A percentile compares a stretch with the other conserved stretches of the same genome.
Evolutionary conservation across 306 rosid genomes (phyloP).

Genomic region (Glycyrrhiza uralensis): DNA sequence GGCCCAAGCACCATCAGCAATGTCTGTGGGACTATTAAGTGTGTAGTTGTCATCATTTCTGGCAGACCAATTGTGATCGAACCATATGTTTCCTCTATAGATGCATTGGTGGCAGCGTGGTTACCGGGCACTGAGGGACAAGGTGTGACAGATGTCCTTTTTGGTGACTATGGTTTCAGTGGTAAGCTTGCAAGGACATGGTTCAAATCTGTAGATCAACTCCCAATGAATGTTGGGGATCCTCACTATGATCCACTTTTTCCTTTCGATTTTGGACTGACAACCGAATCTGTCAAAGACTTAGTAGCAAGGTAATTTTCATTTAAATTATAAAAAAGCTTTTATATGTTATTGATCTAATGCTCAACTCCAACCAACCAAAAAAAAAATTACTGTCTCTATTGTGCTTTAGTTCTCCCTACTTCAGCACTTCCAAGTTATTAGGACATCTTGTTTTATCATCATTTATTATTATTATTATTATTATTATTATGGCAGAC

Average conservation of each 20-base stretch:
- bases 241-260: slow-evolving; percentile 91
- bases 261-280: slow-evolving; percentile 77
- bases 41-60: slow-evolving; percentile 67
- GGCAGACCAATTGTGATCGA: slow-evolving; percentile 88
- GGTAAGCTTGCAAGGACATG: slow-evolving; percentile 93
- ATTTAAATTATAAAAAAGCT: not conserved
- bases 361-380: not conserved
- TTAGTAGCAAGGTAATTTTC: slow-evolving; percentile 55
- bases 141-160: slow-evolving; percentile 84
- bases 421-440: not conserved
- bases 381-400: not conserved
- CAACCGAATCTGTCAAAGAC: slow-evolving; percentile 65
- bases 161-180: slow-evolving; percentile 77
- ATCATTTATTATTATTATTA: not conserved
- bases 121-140: slow-evolving; percentile 91
- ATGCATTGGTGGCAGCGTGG: slow-evolving; percentile 89
- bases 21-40: slow-evolving; percentile 65
- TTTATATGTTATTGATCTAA: not conserved
- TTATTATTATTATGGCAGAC: not conserved
- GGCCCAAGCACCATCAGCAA: slow-evolving; percentile 64
- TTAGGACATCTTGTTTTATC: not conserved
- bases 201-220: slow-evolving; percentile 85
- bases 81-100: slow-evolving; percentile 63
- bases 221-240: slow-evolving; percentile 88
- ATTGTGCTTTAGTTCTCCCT: not conserved